Evolutionary conservation across 805 yeast species (phyloP).

Genomic region (Ogataea polymorpha): DNA sequence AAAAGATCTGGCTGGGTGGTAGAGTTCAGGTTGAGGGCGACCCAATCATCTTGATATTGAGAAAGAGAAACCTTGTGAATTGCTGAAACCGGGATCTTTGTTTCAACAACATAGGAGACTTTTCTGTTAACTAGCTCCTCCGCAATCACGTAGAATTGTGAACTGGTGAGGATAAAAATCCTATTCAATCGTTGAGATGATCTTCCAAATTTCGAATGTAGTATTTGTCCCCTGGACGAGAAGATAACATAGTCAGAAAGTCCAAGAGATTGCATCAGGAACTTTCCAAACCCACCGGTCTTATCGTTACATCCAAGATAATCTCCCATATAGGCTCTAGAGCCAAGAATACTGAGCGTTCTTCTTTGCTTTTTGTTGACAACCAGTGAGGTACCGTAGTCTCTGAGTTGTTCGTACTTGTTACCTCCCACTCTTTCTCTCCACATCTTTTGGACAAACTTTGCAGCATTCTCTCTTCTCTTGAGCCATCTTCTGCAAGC

Average conservation of each 20-base stretch:
- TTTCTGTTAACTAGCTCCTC: slow-evolving; percentile 62
- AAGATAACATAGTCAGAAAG: slow-evolving; percentile 70
- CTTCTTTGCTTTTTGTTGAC: slow-evolving; percentile 85
- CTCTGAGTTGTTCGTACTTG: slow-evolving; percentile 79
- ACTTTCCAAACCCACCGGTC: slow-evolving; percentile 70
- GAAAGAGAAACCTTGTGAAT: slow-evolving; percentile 69
- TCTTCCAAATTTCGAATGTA: slow-evolving; percentile 86
- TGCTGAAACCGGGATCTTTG: slow-evolving; percentile 53
- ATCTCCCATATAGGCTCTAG: slow-evolving; percentile 91
- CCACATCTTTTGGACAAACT: slow-evolving; percentile 76
- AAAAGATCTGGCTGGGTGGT: slow-evolving; percentile 71
- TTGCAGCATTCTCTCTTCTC: slow-evolving; percentile 84
- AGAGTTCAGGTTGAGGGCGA: slow-evolving; percentile 61
- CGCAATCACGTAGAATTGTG: slow-evolving; percentile 64
- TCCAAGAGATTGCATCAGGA: slow-evolving; percentile 65
- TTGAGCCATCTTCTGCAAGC: slow-evolving; percentile 88
- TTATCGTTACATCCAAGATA: slow-evolving; percentile 79
- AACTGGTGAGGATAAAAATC: slow-evolving; percentile 64
- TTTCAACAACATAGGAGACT: slow-evolving; percentile 58
- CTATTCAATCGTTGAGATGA: slow-evolving; percentile 78
- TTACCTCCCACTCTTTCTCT: slow-evolving; percentile 73
- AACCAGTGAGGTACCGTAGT: slow-evolving; percentile 70
- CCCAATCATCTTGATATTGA: slow-evolving; percentile 86
- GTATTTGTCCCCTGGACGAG: slow-evolving; percentile 76
- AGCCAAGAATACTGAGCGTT: slow-evolving; percentile 80